Base-by-base conservation (phyloP, 73 alveolate genomes). In the Paramecium biaurelia region DNA sequence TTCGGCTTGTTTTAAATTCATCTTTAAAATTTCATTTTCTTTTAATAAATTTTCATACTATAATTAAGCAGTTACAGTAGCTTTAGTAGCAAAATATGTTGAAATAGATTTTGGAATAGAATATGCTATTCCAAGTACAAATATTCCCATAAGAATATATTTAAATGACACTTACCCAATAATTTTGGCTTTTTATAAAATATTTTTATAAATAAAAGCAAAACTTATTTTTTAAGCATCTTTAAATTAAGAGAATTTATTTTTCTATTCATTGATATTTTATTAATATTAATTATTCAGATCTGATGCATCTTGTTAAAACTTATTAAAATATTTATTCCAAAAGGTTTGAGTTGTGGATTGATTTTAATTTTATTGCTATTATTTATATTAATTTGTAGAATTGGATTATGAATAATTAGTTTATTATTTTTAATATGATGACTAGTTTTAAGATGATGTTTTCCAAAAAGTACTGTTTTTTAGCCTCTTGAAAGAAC, bases 61-160 rank as follows among this genome's bases (percentile, higher is more conserved):
- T 63, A 63, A 23, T 63, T 63, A 63, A 11, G 84, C 84, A 30
- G 49, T 30, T 7, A 63, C 45, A 3, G 84, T 32, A 3, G 84
- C 84, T 63, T 63, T 63, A 4, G 84, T 63, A 11, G 84, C 84
- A 63, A 63, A 63, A 32, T 63, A 63, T 6, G 84, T 30, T 26
- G 84, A 26, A 63, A 63, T 63, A 2, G 84, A 63, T 32, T 63
- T 63, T 14, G 84, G 84, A 63, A 63, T 63, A 63, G 84, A 26
- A 63, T 63, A 63, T 9, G 84, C 84, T 5, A 63, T 12, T 26
- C 84, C 84, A 63, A 63, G 45, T 1, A 63, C 84, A 63, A 63
- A 63, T 23, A 63, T 15, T 63, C 84, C 84, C 24, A 63, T 63
- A 14, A 63, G 45, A 3, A 63, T 63, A 63, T 63, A 63, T 63